Evolutionary conservation across 257 asterid genomes (phyloP), one percentile per base, ranked within the genome.

Genomic region (Catharanthus roseus): DNA sequence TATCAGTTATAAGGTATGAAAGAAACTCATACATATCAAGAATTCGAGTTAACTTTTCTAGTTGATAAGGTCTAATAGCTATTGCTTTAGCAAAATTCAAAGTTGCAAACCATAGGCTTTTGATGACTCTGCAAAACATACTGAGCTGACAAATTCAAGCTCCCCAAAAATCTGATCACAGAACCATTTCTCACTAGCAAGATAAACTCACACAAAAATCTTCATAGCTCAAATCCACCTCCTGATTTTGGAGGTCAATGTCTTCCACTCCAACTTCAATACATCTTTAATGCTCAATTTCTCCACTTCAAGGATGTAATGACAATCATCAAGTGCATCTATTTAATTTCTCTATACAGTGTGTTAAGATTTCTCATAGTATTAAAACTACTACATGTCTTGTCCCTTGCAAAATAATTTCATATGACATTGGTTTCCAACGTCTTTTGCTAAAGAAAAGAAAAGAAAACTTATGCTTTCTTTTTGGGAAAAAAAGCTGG

Each of bases 1-100:
- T 77, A 38, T 91, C 96, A 0, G 95, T 87, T 34, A 78, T 77
- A 53, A 93, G 95, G 38, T 83, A 95, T 0, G 83, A 88, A 2
- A 91, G 93, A 44, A 88, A 90, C 82, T 93, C 97, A 26, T 89
- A 86, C 97, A 89, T 88, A 81, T 89, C 93, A 16, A 93, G 96
- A 70, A 93, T 81, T 75, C 96, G 83, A 31, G 88, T 83, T 84
- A 93, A 58, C 82, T 91, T 89, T 60, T 93, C 99, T 0, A 97
- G 99, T 53, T 87, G 88, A 38, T 83, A 92, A 54, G 96, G 95
- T 24, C 96, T 90, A 7, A 93, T 85, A 50, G 99, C 81, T 42
- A 93, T 83, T 67, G 99, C 99, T 61, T 88, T 96, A 19, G 88
- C 83, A 61, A 93, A 89, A 61, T 86, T 86, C 72, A 93, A 49